Base-by-base conservation (phyloP, 106 monocot genomes). In the Platanthera guangdongensis region DNA sequence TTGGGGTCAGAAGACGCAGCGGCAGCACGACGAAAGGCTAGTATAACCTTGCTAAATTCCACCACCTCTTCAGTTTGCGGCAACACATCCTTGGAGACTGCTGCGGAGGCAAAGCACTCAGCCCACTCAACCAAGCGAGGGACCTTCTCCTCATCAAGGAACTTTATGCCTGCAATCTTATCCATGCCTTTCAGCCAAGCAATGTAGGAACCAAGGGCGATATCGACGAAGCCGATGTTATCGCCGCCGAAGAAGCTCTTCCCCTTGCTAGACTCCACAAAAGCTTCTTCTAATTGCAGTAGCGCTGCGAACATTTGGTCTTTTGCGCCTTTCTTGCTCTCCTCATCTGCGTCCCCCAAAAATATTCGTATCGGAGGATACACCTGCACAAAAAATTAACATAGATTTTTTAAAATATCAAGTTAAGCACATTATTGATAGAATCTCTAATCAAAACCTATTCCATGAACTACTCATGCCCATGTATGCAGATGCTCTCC, bases 161-260 rank as follows among this genome's bases (percentile, higher is more conserved):
- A 47, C 52, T 75, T 76, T 5, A 71, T 5, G 1, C 83, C 81
- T 1, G 16, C 4, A 22, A 88, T 57, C 57, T 45, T 69, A 39
- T 83, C 78, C 1, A 13, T 8, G 7, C 69, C 88, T 45, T n/a
- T 57, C 47, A 85, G 14, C 85, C 81, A 85, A 4, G 57, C 81
- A 47, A 88, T 4, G 73, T 28, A 47, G 73, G 73, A 51, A 0
- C 88, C 88, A 1, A 88, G 69, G 2, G 83, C 80, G 62, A 88
- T 81, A 77, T 88, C 85, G 7, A 88, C 51, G 82, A 76, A 88
- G 7, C 81, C 83, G 9, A 88, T 73, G 74, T 28, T 47, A 55
- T 85, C 85, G 1, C 85, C 85, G 19, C 76, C 78, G 79, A 88
- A 85, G 80, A 85, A 88, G 46, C 19, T 28, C 67, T 76, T 78